Conservation (phyloP, 2,329 filamentous ascomycete species). For the Penicillium carneum region DNA sequence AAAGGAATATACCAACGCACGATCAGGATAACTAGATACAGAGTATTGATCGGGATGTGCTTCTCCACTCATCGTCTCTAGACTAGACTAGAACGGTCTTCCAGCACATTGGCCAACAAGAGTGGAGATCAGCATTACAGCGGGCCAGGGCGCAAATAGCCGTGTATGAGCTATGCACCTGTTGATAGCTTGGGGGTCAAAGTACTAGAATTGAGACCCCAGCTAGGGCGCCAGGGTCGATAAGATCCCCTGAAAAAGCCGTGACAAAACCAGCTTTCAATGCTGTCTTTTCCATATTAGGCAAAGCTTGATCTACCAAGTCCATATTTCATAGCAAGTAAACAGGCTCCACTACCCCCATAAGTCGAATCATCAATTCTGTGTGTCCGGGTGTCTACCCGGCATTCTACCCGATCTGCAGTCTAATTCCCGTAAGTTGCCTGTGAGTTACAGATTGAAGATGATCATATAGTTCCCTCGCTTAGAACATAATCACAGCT, state of each 20-base stretch:
- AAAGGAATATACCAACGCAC: neutral
- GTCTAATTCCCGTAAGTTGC: neutral
- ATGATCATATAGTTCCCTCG: neutral
- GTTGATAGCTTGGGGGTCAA: constrained; percentile 10
- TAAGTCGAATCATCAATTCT: neutral
- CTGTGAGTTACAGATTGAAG: neutral
- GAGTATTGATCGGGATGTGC: neutral
- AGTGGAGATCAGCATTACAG: constrained; percentile 7
- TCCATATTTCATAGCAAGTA: constrained; percentile 3
- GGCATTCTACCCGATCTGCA: neutral
- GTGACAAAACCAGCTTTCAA: neutral
- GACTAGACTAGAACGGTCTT: constrained; percentile 11
- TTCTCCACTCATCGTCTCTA: constrained; percentile 6
- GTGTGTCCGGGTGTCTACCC: neutral
- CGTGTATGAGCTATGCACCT: constrained; percentile 1
- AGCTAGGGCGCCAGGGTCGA: neutral
- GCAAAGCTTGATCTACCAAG: constrained; percentile 8
- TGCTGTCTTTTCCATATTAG: neutral
- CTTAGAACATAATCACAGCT: neutral
- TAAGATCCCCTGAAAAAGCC: neutral
- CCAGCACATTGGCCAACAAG: constrained; percentile 2
- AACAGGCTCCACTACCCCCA: neutral
- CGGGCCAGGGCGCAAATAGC: constrained; percentile 1
- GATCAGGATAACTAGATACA: neutral
- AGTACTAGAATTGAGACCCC: neutral